Percentiles rank a stretch among this genome's conserved stretches.
phyloP scores from a whole-genome alignment of 1,139 yeast genomes.

The Kodamaea sp. region DNA sequence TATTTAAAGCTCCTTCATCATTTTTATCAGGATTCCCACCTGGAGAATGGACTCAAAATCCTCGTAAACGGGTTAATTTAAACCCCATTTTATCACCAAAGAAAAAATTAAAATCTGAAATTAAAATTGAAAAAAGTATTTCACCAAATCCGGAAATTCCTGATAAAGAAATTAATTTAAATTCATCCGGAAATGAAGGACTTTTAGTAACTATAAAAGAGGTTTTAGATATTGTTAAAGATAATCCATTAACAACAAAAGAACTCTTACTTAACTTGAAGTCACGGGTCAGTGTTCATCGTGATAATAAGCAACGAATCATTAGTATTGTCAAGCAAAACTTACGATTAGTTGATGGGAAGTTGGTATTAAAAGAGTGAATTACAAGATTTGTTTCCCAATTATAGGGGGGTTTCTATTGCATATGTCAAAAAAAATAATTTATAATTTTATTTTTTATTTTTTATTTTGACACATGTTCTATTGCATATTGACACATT shows the following conservation, averaged over 20 bases:
- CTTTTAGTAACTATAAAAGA: constrained; percentile 64
- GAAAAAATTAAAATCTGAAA: no score
- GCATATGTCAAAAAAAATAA: no score
- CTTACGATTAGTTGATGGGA: constrained; percentile 64
- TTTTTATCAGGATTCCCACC: constrained; percentile 65
- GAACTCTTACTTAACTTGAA: constrained; percentile 60
- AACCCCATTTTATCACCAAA: constrained; percentile 23
- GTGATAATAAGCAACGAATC: constrained; percentile 66
- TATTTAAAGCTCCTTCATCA: constrained; percentile 60
- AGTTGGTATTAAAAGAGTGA: constrained; percentile 53
- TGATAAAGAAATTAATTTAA: constrained; percentile 23
- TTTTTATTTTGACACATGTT: no score
- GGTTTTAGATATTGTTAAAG: constrained; percentile 60
- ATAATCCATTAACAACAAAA: constrained; percentile 62
- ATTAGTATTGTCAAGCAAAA: constrained; percentile 66
- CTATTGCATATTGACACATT: no score
- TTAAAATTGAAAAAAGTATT: constrained; percentile 27
- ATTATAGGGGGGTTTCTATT: no score
- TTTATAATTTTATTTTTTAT: no score
- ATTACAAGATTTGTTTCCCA: no score
- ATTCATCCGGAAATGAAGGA: constrained; percentile 40
- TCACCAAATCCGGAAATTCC: constrained; percentile 11
- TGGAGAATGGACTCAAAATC: constrained; percentile 82
- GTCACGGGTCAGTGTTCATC: constrained; percentile 62
- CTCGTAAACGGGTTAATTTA: constrained; percentile 38